These are phyloP conservation scores for Kwoniella dendrophila DNA, from an alignment of 768 basidiomycete genomes.

Conservation along the genomic window DNA sequence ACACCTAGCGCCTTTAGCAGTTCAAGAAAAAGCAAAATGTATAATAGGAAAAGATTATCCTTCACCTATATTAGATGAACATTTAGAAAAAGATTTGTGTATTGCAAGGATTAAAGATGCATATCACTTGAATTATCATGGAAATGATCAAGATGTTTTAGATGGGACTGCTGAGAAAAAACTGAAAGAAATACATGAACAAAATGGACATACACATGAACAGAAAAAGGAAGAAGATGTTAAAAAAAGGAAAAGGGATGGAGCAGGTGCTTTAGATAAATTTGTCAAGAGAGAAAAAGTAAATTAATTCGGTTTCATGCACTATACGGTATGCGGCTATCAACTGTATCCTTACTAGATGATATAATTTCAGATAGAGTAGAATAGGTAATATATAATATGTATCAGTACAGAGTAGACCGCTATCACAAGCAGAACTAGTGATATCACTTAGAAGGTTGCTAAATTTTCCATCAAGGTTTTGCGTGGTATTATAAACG, in stretches of 20 bases:
- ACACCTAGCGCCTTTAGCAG: constrained; percentile 48
- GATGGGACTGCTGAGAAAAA: constrained; percentile 49
- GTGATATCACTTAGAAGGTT: too few relatives aligned
- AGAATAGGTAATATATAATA: too few relatives aligned
- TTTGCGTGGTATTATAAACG: too few relatives aligned
- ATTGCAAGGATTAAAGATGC: constrained; percentile 55
- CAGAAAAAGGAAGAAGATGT: constrained; percentile 24
- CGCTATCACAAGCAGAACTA: too few relatives aligned
- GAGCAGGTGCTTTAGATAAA: constrained; percentile 31
- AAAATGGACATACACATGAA: constrained; percentile 30
- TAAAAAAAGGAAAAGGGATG: constrained; percentile 24
- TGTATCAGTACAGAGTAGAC: too few relatives aligned
- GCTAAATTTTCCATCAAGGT: too few relatives aligned
- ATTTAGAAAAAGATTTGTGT: constrained; percentile 48
- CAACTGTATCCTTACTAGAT: too few relatives aligned
- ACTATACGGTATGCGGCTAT: too few relatives aligned
- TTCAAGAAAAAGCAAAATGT: constrained; percentile 54
- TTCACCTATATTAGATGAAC: constrained; percentile 55
- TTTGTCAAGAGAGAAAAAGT: constrained; percentile 37
- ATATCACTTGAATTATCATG: constrained; percentile 51
- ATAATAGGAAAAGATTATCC: constrained; percentile 58
- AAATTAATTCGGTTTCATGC: too few relatives aligned
- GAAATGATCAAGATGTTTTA: constrained; percentile 49
- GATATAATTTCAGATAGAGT: too few relatives aligned
- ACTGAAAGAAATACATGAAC: constrained; percentile 39